Evolutionary conservation across 441 rosid genomes (phyloP), one percentile per base, ranked within the genome.

Genomic region (Eruca vesicaria): DNA sequence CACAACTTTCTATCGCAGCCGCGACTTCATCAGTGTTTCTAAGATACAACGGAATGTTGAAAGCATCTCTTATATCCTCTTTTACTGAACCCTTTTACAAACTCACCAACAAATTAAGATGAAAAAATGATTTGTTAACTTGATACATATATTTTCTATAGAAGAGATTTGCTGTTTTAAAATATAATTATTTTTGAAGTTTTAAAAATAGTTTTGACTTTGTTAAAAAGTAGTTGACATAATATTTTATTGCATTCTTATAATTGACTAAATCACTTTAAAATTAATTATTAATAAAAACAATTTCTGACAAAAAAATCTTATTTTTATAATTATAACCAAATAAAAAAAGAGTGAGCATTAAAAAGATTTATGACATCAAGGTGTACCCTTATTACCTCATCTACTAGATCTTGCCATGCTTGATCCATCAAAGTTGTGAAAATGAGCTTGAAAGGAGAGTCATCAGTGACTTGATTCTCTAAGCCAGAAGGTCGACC

Each of bases 11-110:
- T 6, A 85, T 66, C 19, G 68, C 87, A 14, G 43, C 70, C 58
- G 73, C 82, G n/a, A 85, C 82, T 38, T 85, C 87, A 69, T 79
- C 85, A 3, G 55, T 59, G 82, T 63, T 83, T 65, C 89, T 80
- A 73, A 71, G 70, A 77, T 86, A 86, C 21, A 86, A 73, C 23
- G 87, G 89, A 56, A 84, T 79, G 72, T 86, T 86, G 81, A 86
- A 83, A 73, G 69, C 70, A 16, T 86, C 86, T 74, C 84, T 76
- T 11, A 71, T 80, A 66, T 83, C 85, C 48, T 82, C 84, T 14
- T 80, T 83, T 28, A 85, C 82, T 68, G 82, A 69, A 56, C 82
- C 85, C 83, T 85, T 75, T 43, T 62, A 28, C 10, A 67, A 43
- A 19, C 29, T 26, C 63, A 19, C 45, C 45, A 9, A 19, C 10